These are phyloP conservation scores for Hyparrhenia diplandra DNA, from an alignment of 176 grass and related monocot species.

Conservation along the genomic window DNA sequence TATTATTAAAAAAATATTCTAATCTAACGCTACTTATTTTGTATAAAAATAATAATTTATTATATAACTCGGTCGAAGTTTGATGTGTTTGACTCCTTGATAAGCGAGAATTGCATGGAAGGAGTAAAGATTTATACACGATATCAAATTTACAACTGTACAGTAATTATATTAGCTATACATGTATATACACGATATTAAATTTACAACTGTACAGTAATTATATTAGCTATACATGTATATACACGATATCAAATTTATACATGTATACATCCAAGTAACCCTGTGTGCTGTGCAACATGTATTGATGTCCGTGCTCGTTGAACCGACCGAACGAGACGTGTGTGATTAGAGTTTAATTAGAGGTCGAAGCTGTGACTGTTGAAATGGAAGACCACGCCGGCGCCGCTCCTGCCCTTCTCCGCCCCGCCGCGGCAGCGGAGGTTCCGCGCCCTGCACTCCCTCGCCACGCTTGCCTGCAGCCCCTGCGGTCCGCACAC, in stretches of 20 bases:
- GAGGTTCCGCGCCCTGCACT: constrained; percentile 71
- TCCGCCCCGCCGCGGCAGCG: constrained; percentile 14
- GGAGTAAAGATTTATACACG: no score
- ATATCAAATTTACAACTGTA: no score
- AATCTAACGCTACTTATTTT: no score
- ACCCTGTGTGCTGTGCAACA: background rate
- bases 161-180: no score
- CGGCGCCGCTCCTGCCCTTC: constrained; percentile 33
- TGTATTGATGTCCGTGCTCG: background rate
- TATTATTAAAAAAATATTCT: no score
- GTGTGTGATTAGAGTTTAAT: background rate
- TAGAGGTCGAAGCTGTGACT: constrained; percentile 92
- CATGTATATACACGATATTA: no score
- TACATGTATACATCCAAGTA: background rate
- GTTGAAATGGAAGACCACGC: constrained; percentile 94
- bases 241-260: background rate
- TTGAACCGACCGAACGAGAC: background rate
- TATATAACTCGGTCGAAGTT: no score
- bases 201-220: background rate
- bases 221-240: background rate
- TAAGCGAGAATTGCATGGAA: no score
- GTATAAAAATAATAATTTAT: no score
- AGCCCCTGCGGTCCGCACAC: constrained; percentile 79
- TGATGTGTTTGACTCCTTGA: no score
- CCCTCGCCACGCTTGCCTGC: constrained; percentile 70